A percentile compares a stretch with the other conserved stretches of the same genome.
Evolutionary conservation across 2,329 filamentous ascomycete species (phyloP).

Genomic region (Boeremia exigua): DNA sequence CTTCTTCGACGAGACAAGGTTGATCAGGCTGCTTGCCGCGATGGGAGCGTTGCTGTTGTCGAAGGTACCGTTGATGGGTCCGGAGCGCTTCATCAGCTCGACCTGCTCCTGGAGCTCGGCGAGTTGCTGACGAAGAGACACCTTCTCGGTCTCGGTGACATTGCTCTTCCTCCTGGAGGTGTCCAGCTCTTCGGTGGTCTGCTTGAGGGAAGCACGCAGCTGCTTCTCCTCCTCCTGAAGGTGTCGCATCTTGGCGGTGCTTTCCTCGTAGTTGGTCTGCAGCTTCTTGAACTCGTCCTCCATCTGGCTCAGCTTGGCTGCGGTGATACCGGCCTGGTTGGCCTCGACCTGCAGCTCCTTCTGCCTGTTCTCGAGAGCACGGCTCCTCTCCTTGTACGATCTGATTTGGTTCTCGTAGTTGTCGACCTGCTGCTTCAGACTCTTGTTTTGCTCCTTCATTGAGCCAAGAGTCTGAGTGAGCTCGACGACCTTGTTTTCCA

Average conservation of each 20-base stretch:
- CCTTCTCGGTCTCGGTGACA: conserved; percentile 83
- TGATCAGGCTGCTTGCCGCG: conserved; percentile 79
- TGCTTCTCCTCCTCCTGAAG: conserved; percentile 93
- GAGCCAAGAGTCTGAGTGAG: conserved; percentile 91
- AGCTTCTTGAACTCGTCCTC: conserved; percentile 95
- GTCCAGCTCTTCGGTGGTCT: conserved; percentile 82
- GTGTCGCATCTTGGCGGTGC: conserved; percentile 85
- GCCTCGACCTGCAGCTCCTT: conserved; percentile 96
- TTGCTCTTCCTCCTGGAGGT: conserved; percentile 75
- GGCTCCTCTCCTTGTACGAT: conserved; percentile 92
- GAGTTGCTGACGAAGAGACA: conserved; percentile 84
- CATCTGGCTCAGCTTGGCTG: conserved; percentile 86
- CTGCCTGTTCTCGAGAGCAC: conserved; percentile 83
- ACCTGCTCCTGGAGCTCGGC: conserved; percentile 90
- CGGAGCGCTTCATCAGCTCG: conserved; percentile 80
- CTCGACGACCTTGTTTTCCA: conserved; percentile 99
- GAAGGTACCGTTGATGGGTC: conserved; percentile 71
- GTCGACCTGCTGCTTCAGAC: conserved; percentile 83
- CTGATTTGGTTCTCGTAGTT: conserved; percentile 96
- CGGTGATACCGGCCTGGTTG: conserved; percentile 95
- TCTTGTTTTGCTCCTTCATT: conserved; percentile 94
- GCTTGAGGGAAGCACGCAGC: conserved; percentile 80
- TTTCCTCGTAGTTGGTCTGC: conserved; percentile 88
- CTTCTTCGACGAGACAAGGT: conserved; percentile 95
- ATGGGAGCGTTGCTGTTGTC: conserved; percentile 66